Percentiles rank a stretch among this genome's conserved stretches.
These are phyloP conservation scores for Lyophyllum atratum DNA, from an alignment of 768 basidiomycete species.

Conservation along the genomic window DNA sequence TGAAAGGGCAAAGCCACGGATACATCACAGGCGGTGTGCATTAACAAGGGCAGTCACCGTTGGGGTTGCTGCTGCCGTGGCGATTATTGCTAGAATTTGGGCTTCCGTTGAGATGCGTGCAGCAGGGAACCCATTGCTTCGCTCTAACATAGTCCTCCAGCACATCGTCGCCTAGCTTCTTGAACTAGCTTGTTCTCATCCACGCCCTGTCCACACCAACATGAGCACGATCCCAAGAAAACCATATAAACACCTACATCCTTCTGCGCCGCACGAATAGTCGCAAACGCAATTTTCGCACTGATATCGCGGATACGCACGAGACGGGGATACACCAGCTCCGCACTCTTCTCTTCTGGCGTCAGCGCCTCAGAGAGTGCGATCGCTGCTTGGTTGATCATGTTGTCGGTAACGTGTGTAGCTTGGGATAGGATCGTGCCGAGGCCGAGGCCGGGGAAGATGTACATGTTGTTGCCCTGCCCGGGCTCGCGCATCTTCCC, in stretches of 20 bases:
- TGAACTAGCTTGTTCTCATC: slow-evolving; percentile 49
- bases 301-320: slow-evolving; percentile 68
- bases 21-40: slow-evolving; percentile 28
- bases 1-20: background rate
- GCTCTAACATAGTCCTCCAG: slow-evolving; percentile 50
- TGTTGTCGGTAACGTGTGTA: slow-evolving; percentile 60
- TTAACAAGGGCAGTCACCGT: background rate
- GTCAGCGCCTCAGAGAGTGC: slow-evolving; percentile 61
- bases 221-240: background rate
- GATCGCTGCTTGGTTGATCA: slow-evolving; percentile 69
- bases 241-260: slow-evolving; percentile 42
- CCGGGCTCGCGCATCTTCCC: slow-evolving; percentile 59
- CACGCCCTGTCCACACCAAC: slow-evolving; percentile 33
- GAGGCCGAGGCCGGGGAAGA: slow-evolving; percentile 63
- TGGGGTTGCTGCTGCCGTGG: background rate
- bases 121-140: slow-evolving; percentile 58
- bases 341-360: slow-evolving; percentile 51
- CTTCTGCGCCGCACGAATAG: slow-evolving; percentile 64
- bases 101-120: slow-evolving; percentile 16
- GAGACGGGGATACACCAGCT: slow-evolving; percentile 70
- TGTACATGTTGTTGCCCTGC: slow-evolving; percentile 84
- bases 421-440: slow-evolving; percentile 62
- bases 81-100: background rate
- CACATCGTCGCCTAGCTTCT: slow-evolving; percentile 46
- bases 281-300: slow-evolving; percentile 59